Evolutionary conservation across 1,284 basidiomycete species (phyloP).

Genomic region (Ustilago xerochloae): DNA sequence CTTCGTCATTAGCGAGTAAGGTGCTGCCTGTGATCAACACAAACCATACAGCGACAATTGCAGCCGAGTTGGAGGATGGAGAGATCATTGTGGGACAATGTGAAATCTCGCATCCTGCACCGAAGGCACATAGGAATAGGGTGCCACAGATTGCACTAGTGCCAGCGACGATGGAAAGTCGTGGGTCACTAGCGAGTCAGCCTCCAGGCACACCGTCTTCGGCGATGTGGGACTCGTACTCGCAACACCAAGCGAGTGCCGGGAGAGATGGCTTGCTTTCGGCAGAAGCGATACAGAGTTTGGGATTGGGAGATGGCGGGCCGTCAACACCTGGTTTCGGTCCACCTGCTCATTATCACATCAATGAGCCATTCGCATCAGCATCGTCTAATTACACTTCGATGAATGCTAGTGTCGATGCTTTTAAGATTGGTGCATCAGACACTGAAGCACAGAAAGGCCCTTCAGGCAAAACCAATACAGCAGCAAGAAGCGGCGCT

Average conservation of each 20-base stretch:
- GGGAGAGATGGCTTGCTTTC: constrained; percentile 3
- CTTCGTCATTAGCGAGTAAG: constrained; percentile 70
- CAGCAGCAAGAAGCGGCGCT: constrained; percentile 2
- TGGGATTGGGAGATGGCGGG: constrained; percentile 18
- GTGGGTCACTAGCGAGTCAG: constrained; percentile 1
- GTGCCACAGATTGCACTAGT: background rate
- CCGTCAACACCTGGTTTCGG: constrained; percentile 39
- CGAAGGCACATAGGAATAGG: constrained; percentile 6
- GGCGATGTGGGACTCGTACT: constrained; percentile 44
- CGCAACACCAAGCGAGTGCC: background rate
- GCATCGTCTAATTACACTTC: constrained; percentile 29
- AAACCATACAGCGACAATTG: constrained; percentile 95
- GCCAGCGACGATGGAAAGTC: background rate
- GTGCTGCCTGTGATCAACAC: constrained; percentile 91
- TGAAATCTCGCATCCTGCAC: constrained; percentile 90
- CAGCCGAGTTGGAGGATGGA: constrained; percentile 85
- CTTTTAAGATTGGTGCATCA: background rate
- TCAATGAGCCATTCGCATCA: constrained; percentile 19
- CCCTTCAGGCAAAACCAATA: background rate
- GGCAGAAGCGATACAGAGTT: constrained; percentile 5
- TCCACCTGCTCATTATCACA: constrained; percentile 36
- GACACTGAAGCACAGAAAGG: background rate
- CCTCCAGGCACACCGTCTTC: constrained; percentile 43
- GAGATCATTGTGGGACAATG: constrained; percentile 89
- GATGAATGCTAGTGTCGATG: constrained; percentile 28